Evolutionary conservation across 177 flowering plant genomes (phyloP), one percentile per base, ranked within the genome.

Genomic region (Tripterygium wilfordii): DNA sequence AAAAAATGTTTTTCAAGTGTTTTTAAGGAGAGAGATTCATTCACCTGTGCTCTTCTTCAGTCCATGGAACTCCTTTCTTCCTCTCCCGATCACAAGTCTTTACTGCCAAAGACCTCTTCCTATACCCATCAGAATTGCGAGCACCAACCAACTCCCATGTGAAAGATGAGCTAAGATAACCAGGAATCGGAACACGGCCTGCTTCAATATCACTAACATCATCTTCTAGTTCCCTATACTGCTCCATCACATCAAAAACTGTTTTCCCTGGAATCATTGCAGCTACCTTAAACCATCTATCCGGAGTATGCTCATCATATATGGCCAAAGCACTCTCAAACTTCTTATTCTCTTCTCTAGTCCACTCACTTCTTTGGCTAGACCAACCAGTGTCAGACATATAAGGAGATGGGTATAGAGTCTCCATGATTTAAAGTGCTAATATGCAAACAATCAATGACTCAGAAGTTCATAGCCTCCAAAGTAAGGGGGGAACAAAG

Each of bases 1-100:
- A n/a, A n/a, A n/a, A n/a, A n/a, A n/a, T n/a, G n/a, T n/a, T n/a
- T n/a, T n/a, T n/a, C n/a, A n/a, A n/a, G n/a, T n/a, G n/a, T n/a
- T n/a, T n/a, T n/a, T n/a, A n/a, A n/a, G 13, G 35, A 25, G 22
- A 23, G 16, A 54, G n/a, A n/a, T n/a, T n/a, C n/a, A 28, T 1
- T 64, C 33, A 82, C 92, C 74, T 84, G 65, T 84, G 92, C 37
- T 84, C 88, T 2, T 77, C 84, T 60, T 75, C 76, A 12, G 94
- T 85, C 94, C 88, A 85, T 2, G 86, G 94, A 4, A 84, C 74
- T 8, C 85, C 88, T 52, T 84, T 81, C 66, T 72, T 81, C 58
- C 83, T 75, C 43, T 80, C 84, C 5, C 77, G 85, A 49, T 76
- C 80, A 49, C 42, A 18, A 35, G 49, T 39, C 40, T 57, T 56